Evolutionary conservation across 169 alveolate species (phyloP).

Genomic region (Plasmodium chabaudi): DNA sequence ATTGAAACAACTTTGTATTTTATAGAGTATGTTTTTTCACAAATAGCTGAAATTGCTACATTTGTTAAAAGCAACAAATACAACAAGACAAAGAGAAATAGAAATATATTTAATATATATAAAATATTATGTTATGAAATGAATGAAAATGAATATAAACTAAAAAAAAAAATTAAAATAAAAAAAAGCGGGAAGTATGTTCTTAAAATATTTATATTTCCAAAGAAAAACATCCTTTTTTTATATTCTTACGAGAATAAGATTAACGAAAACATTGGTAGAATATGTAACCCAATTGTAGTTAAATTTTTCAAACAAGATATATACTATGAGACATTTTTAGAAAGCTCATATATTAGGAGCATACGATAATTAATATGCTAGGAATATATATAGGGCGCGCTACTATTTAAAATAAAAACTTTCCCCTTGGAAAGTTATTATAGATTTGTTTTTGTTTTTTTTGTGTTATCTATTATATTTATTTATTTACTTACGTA

Average conservation of each 20-base stretch:
- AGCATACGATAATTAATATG: neutral
- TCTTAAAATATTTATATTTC: slow-evolving; percentile 25
- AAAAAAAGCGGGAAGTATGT: slow-evolving; percentile 20
- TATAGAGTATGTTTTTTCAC: slow-evolving; percentile 46
- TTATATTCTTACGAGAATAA: slow-evolving; percentile 15
- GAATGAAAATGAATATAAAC: slow-evolving; percentile 5
- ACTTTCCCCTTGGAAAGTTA: neutral
- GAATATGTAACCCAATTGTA: slow-evolving; percentile 41
- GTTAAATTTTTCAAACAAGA: slow-evolving; percentile 25
- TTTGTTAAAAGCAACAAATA: neutral
- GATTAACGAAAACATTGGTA: too few relatives aligned
- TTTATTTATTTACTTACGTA: neutral
- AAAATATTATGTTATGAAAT: slow-evolving; percentile 62
- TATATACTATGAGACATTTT: slow-evolving; percentile 30
- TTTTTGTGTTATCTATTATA: neutral
- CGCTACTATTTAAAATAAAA: too few relatives aligned
- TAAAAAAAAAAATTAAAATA: slow-evolving; percentile 15
- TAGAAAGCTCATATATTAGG: slow-evolving; percentile 15
- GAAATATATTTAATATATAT: slow-evolving; percentile 4
- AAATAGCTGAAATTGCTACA: slow-evolving; percentile 9
- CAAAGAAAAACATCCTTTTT: slow-evolving; percentile 22
- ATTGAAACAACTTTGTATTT: slow-evolving; percentile 45
- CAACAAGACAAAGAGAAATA: neutral
- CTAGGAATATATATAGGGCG: too few relatives aligned
- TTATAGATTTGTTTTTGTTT: neutral